Evolutionary conservation across 805 yeast species (phyloP), one percentile per base, ranked within the genome.

Genomic region (Teunomyces aglyptinius): DNA sequence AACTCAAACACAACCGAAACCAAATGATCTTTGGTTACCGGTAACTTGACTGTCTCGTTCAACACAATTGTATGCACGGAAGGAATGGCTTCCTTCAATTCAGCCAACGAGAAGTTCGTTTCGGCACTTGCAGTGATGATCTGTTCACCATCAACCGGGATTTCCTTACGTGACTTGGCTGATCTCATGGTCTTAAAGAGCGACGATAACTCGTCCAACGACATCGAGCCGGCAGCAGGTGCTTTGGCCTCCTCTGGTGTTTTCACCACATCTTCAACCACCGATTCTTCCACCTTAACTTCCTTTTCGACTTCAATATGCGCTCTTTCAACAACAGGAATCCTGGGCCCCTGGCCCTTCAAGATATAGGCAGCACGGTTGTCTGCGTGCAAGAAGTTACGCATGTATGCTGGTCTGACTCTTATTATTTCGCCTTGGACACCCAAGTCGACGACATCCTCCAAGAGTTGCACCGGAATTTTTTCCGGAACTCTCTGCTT

Each of bases 361-460:
- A 65, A 61, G 18, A 89, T 74, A 58, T 89, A 90, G 15, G 80
- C 77, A 3, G 96, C 97, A 38, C 89, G 86, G 57, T 87, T 83
- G 49, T 71, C 57, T 36, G 80, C 79, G 57, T 89, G 89, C 47
- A 90, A 75, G 55, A 70, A 79, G 67, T 87, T 88, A 60, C 92
- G 80, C 96, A 90, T 90, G 51, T 80, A 73, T 18, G 89, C 86
- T 26, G 96, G 90, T 51, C 81, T 76, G 15, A 90, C 96, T 29
- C 77, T 71, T 24, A 85, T 75, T 38, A 90, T 75, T 68, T 90
- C 85, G 29, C 97, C 97, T 49, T 68, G 71, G 18, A 68, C 68
- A 16, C 96, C 95, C 46, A 84, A 65, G 11, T 76, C 76, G 26
- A 82, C 79, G 59, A 81, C 76, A 57, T 87, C 87, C 57, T 73